Conservation (phyloP, 768 basidiomycete genomes). For the Calocera viscosa region DNA sequence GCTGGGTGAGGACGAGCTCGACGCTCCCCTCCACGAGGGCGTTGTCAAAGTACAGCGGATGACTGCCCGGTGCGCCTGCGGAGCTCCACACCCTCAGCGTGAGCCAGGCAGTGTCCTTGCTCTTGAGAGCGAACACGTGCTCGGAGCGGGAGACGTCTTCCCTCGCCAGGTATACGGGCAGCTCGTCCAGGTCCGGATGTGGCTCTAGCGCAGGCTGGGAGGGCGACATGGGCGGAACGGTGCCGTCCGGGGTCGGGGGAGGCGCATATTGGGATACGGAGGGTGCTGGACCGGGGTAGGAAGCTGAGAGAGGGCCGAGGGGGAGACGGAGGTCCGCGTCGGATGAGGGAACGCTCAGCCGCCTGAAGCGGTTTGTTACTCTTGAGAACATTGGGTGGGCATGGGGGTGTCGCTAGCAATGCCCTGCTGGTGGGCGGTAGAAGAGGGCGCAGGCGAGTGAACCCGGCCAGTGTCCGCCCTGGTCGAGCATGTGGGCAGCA, state of each 20-base stretch:
- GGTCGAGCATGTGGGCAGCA: too few species aligned
- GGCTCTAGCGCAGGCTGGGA: not conserved
- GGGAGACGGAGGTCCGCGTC: too few species aligned
- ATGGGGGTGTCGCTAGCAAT: not conserved
- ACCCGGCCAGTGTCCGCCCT: too few species aligned
- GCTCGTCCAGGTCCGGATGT: not conserved
- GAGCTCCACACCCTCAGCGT: slow-evolving; percentile 4
- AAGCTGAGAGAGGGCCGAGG: too few species aligned
- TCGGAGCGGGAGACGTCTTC: not conserved
- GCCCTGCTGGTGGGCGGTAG: too few species aligned
- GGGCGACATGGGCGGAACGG: not conserved
- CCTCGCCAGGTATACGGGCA: not conserved
- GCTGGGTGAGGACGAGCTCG: not conserved
- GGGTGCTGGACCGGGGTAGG: not conserved
- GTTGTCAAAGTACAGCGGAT: slow-evolving; percentile 12
- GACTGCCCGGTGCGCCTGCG: not conserved
- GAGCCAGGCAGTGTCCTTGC: slow-evolving; percentile 6
- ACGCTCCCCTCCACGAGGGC: slow-evolving; percentile 3
- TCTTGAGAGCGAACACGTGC: not conserved
- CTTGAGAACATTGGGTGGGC: not conserved
- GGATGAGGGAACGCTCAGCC: not conserved
- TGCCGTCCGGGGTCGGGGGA: not conserved
- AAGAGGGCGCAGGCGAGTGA: too few species aligned
- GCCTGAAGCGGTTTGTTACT: not conserved
- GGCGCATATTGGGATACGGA: not conserved